Base-by-base conservation (phyloP, 2,329 filamentous ascomycete genomes). In the Sordariomycetes sp. region DNA sequence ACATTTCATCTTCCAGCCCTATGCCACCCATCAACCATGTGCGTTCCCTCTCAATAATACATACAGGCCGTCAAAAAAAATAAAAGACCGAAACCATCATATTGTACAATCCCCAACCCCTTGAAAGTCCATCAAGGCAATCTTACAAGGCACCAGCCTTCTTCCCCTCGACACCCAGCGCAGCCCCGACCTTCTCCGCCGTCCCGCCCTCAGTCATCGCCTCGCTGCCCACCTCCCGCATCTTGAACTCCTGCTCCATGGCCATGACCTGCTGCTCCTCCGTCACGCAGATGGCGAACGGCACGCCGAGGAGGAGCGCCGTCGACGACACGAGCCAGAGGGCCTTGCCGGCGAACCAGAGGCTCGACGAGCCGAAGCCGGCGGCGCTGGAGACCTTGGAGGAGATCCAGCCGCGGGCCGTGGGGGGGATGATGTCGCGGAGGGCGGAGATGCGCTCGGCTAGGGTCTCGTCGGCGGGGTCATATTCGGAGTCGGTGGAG, bases 211-310 rank as follows among this genome's bases (percentile, higher is more conserved):
- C 50, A 13, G 78, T 81, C 60, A 84, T 66, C 42, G 83, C 69
- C 69, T 96, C 89, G 68, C 87, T 86, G 62, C 90, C 90, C 67
- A 87, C 83, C 81, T 96, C 89, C 72, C 94, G 87, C 89, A 96
- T 94, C 72, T 87, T 85, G 82, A 91, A 90, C 77, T 96, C 92
- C 72, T 90, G 85, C 83, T 99, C 94, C 90, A 96, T 95, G 77
- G 96, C 92, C 62, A 92, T 79, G 70, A 95, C 84, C 77, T 96
- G 89, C 79, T 96, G 90, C 78, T 99, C 94, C 78, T 99, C 94
- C 62, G 87, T 85, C 69, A 90, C 92, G 59, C 90, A 92, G 64
- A 99, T 78, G 59, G 90, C 91, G 79, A 90, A 97, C 58, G 94
- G 94, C 55, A 97, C 90, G 65, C 90, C 91, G 62, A 97, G 75